Conservation (phyloP, 164 flowering plant genomes). For the Liriodendron chinense region DNA sequence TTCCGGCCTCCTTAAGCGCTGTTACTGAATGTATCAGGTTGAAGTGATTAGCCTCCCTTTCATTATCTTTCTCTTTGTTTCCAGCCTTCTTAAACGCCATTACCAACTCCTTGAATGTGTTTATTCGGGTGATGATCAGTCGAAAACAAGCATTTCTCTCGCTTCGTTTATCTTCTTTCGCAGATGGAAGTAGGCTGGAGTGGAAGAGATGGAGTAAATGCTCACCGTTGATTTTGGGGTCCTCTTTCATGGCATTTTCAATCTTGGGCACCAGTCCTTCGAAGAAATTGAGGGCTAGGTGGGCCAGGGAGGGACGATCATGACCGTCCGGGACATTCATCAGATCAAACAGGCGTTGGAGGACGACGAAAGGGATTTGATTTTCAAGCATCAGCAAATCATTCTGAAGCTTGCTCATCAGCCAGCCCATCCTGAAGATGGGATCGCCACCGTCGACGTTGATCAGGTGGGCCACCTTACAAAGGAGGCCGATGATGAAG, state of each 20-base stretch:
- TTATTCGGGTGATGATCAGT: background rate
- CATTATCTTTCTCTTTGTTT: no score
- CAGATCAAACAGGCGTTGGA: background rate
- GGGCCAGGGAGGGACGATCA: background rate
- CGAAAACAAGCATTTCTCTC: background rate
- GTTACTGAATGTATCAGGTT: background rate
- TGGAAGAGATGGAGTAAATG: background rate
- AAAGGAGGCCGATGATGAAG: background rate
- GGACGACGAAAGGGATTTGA: constrained; percentile 10
- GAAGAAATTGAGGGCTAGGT: background rate
- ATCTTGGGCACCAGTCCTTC: background rate
- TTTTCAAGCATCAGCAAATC: constrained; percentile 10
- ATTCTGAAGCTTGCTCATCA: background rate
- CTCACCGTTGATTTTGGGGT: background rate
- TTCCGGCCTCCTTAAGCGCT: constrained; percentile 3
- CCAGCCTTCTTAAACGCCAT: background rate
- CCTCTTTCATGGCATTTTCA: no score
- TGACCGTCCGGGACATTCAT: no score
- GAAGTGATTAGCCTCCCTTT: no score
- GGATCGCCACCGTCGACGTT: background rate
- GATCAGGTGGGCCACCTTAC: background rate
- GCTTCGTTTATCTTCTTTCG: background rate
- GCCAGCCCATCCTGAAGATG: background rate
- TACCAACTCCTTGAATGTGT: background rate
- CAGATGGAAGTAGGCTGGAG: background rate